Conservation (phyloP, 2,329 filamentous ascomycete genomes). For the Epichloe scottii region DNA sequence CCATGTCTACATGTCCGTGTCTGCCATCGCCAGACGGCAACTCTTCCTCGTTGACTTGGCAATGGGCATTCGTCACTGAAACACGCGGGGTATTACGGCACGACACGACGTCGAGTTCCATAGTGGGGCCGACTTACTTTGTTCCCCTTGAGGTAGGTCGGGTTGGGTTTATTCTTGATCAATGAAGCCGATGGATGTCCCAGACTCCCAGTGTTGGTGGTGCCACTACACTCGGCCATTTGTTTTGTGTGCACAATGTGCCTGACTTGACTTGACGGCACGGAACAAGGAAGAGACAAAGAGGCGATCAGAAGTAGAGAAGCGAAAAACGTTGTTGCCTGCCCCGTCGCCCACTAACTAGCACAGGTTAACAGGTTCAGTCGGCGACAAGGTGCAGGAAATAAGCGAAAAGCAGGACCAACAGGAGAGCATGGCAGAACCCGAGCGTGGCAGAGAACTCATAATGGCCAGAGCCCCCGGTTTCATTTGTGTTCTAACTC, state of each 20-base stretch:
- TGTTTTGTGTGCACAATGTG: neutral
- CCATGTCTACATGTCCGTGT: neutral
- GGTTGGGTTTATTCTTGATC: neutral
- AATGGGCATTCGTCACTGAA: constrained; percentile 14
- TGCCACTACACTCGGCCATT: neutral
- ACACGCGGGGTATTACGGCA: constrained; percentile 8
- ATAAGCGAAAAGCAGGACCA: neutral
- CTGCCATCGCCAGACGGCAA: neutral
- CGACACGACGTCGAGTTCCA: neutral
- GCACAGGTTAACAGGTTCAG: no score
- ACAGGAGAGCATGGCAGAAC: neutral
- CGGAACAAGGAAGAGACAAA: neutral
- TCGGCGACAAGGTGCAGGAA: neutral
- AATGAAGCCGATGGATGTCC: neutral
- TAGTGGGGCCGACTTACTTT: neutral
- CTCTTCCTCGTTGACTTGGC: constrained; percentile 11
- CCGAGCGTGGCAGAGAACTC: neutral
- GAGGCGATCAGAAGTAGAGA: neutral
- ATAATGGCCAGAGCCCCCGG: constrained; percentile 3
- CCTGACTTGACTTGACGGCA: neutral
- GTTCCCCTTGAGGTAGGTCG: neutral
- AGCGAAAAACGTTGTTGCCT: no score
- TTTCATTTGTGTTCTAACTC: constrained; percentile 1
- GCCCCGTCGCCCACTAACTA: no score
- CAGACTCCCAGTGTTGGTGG: no score